phyloP scores from a whole-genome alignment of 2,329 filamentous ascomycete genomes.

The Capronia epimyces region DNA sequence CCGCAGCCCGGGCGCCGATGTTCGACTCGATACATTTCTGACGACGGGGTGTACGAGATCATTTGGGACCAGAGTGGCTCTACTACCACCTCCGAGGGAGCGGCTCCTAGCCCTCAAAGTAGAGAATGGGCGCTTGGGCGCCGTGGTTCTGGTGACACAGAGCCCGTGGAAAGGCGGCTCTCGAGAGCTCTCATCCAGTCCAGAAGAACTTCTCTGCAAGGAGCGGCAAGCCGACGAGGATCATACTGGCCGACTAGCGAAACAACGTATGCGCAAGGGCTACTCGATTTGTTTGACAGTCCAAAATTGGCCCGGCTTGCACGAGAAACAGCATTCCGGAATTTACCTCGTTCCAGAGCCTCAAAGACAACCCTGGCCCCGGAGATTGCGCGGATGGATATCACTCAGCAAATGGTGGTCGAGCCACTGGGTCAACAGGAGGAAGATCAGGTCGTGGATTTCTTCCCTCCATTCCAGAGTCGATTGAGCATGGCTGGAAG shows the following conservation, averaged over 20 bases:
- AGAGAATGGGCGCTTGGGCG: slow-evolving; percentile 1
- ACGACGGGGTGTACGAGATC: slow-evolving; percentile 23
- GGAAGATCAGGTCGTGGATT: slow-evolving; percentile 13
- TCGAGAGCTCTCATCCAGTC: slow-evolving; percentile 17
- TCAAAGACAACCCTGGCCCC: slow-evolving; percentile 2
- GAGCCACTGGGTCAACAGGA: background rate
- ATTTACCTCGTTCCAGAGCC: slow-evolving; percentile 15
- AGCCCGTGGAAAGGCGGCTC: slow-evolving; percentile 19
- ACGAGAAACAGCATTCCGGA: slow-evolving; percentile 17
- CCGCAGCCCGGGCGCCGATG: slow-evolving; percentile 18
- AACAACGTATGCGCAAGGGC: slow-evolving; percentile 3
- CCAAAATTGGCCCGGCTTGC: slow-evolving; percentile 17
- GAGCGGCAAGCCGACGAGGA: slow-evolving; percentile 3
- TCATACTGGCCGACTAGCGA: slow-evolving; percentile 7
- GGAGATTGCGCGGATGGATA: background rate
- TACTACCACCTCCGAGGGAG: slow-evolving; percentile 8
- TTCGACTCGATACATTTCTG: slow-evolving; percentile 24
- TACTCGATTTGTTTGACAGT: slow-evolving; percentile 4
- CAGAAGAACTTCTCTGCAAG: slow-evolving; percentile 8
- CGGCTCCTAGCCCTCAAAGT: slow-evolving; percentile 4
- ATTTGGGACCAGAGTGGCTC: slow-evolving; percentile 27
- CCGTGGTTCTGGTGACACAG: slow-evolving; percentile 10
- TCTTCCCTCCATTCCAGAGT: slow-evolving; percentile 22
- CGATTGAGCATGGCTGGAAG: slow-evolving; percentile 10
- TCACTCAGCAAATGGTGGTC: slow-evolving; percentile 1